Percentiles rank a stretch among this genome's conserved stretches.
phyloP scores from a whole-genome alignment of 176 grass and related monocot species.

The Miscanthus lutarioriparius region DNA sequence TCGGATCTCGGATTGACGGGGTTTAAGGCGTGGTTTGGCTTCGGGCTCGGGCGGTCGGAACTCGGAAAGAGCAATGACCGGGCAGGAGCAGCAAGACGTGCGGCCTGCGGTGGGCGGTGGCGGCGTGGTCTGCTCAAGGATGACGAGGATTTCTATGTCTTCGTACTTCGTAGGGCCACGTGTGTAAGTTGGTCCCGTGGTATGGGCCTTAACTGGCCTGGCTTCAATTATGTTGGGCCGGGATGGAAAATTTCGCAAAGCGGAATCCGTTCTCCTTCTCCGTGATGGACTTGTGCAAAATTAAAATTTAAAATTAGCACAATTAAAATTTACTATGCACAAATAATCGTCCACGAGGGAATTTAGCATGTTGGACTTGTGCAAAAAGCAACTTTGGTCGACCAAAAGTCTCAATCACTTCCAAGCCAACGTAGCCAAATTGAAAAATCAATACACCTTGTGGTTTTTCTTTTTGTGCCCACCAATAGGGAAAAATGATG shows the following conservation, averaged over 20 bases:
- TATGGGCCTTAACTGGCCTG: background rate
- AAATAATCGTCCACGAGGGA: background rate
- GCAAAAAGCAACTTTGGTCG: too few species aligned
- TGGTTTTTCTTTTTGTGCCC: too few species aligned
- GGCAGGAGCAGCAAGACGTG: background rate
- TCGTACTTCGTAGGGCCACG: background rate
- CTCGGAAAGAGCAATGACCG: background rate
- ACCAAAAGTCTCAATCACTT: too few species aligned
- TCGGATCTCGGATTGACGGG: conserved; percentile 43
- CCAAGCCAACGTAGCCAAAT: too few species aligned
- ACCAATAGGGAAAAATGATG: too few species aligned
- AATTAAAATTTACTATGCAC: too few species aligned
- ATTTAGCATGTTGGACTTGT: too few species aligned
- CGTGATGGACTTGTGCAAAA: too few species aligned
- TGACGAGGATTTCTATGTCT: conserved; percentile 10
- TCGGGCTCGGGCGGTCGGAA: conserved; percentile 22
- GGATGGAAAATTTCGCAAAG: background rate
- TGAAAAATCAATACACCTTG: too few species aligned
- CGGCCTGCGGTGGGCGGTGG: background rate
- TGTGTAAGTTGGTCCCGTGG: background rate
- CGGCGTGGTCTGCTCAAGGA: background rate
- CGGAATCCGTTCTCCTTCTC: too few species aligned
- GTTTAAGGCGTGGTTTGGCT: conserved; percentile 17
- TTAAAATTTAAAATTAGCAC: too few species aligned
- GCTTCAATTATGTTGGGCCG: background rate